Evolutionary conservation across 192 early-diverging fungal species (phyloP).

Genomic region (Coemansia sp.): DNA sequence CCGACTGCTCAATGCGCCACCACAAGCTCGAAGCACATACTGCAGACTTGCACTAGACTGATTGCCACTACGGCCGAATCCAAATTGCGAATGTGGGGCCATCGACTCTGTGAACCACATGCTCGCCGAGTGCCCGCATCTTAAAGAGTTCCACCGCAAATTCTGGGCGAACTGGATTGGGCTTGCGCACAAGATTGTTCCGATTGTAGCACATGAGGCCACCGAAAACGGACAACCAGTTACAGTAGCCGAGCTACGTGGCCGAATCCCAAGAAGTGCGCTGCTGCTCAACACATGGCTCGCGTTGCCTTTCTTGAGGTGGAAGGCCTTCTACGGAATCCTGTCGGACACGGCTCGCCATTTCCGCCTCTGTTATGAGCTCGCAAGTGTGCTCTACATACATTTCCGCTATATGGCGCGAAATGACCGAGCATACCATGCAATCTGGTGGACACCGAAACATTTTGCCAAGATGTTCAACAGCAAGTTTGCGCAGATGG

Average conservation of each 20-base stretch:
- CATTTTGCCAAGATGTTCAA: neutral
- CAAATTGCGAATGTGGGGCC: neutral
- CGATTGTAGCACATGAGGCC: neutral
- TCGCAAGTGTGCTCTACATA: neutral
- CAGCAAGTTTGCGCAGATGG: no score
- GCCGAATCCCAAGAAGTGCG: neutral
- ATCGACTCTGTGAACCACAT: neutral
- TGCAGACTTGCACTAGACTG: neutral
- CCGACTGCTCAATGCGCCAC: neutral
- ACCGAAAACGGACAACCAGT: neutral
- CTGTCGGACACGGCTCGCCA: neutral
- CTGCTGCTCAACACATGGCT: neutral
- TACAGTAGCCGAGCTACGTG: neutral
- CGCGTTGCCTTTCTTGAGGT: neutral
- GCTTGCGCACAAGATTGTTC: neutral
- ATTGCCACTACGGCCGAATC: neutral
- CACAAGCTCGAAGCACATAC: neutral
- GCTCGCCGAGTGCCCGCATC: neutral
- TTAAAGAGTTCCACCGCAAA: neutral
- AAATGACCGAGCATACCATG: neutral
- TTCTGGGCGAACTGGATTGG: neutral
- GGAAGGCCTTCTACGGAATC: neutral
- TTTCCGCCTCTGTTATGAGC: neutral
- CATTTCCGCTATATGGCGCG: neutral
- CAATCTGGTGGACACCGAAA: neutral